Evolutionary conservation across 306 rosid genomes (phyloP).

Genomic region (Quercus dentata): DNA sequence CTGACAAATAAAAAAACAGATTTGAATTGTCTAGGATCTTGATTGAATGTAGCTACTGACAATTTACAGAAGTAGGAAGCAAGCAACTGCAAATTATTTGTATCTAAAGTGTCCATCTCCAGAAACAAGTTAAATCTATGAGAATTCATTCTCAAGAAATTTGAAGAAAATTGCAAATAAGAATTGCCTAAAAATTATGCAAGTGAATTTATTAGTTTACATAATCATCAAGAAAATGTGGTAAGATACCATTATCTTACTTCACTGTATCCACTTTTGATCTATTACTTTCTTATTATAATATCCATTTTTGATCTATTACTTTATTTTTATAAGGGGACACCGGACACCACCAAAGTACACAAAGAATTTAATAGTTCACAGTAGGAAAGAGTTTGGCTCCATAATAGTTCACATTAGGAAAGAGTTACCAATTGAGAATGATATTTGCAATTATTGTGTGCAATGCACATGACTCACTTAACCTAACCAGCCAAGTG

Average conservation of each 20-base stretch:
- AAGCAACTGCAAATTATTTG: neutral
- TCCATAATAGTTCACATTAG: no score
- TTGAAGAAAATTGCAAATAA: no score
- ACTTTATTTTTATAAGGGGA: neutral
- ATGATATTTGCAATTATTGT: no score
- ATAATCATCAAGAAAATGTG: neutral
- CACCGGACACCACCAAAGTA: no score
- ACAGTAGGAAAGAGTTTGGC: no score
- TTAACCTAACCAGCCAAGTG: no score
- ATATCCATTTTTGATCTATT: neutral
- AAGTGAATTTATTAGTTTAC: neutral
- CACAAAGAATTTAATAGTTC: neutral
- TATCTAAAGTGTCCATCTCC: neutral
- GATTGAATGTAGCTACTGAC: neutral
- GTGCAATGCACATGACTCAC: no score
- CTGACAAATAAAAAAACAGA: constrained; percentile 12
- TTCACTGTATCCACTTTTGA: neutral
- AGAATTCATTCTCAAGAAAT: neutral
- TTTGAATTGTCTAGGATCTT: neutral
- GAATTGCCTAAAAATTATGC: neutral
- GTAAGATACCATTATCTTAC: neutral
- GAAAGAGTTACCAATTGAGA: no score
- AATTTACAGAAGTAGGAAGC: neutral
- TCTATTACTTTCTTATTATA: neutral
- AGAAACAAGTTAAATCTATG: neutral